These are phyloP conservation scores for Pecoramyces ruminantium DNA, from an alignment of 192 early-diverging fungal genomes.

Conservation along the genomic window DNA sequence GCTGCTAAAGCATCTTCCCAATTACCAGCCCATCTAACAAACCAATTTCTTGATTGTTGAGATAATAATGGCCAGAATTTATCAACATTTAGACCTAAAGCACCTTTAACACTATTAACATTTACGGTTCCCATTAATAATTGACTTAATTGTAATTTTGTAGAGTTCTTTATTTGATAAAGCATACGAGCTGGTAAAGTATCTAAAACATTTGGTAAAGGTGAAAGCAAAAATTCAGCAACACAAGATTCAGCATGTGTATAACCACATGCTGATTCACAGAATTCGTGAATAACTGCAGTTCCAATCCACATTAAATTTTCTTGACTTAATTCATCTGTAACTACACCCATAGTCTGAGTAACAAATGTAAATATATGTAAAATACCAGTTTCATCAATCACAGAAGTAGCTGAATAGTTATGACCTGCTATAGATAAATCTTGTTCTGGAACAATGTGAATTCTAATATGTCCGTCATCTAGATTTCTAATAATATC, in stretches of 20 bases:
- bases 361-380: background rate
- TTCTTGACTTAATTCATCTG: background rate
- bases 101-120: background rate
- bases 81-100: background rate
- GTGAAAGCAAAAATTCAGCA: constrained; percentile 7
- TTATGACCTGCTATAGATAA: background rate
- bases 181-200: background rate
- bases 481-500: background rate
- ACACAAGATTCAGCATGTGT: constrained; percentile 10
- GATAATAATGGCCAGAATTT: background rate
- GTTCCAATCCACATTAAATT: background rate
- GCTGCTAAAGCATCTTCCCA: background rate
- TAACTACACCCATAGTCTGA: background rate
- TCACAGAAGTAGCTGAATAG: background rate
- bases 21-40: background rate
- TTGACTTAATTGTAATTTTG: background rate
- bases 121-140: background rate
- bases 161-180: background rate
- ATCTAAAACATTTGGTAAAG: background rate
- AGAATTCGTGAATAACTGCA: constrained; percentile 8
- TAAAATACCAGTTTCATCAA: background rate
- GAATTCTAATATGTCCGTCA: background rate
- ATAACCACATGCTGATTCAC: constrained; percentile 5
- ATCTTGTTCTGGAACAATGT: background rate
- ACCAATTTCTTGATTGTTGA: background rate